Conservation (phyloP, 805 yeast genomes). For the Metschnikowia cubensis region DNA sequence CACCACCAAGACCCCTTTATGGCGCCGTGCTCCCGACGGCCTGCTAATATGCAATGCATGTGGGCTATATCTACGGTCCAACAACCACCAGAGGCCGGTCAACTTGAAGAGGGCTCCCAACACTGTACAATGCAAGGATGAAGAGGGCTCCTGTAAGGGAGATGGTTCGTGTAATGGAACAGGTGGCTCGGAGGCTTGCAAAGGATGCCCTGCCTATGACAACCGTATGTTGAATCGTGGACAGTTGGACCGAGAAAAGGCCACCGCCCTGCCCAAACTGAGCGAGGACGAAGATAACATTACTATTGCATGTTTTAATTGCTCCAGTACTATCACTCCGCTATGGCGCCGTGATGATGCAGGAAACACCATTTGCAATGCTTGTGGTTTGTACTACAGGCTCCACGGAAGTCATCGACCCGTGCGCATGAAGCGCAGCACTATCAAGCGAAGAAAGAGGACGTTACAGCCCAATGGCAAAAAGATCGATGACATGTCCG, state of each 20-base stretch:
- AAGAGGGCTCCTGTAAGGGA: slow-evolving; percentile 63
- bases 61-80: slow-evolving; percentile 55
- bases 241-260: background rate
- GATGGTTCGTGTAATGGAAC: slow-evolving; percentile 84
- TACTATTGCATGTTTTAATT: slow-evolving; percentile 77
- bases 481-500: background rate
- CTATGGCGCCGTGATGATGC: slow-evolving; percentile 79
- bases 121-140: slow-evolving; percentile 39
- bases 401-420: slow-evolving; percentile 79
- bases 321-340: slow-evolving; percentile 83
- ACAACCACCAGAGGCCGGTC: slow-evolving; percentile 63
- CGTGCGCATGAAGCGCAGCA: slow-evolving; percentile 63
- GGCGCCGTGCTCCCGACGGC: slow-evolving; percentile 58
- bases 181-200: slow-evolving; percentile 77
- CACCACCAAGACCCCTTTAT: slow-evolving; percentile 52
- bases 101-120: slow-evolving; percentile 58
- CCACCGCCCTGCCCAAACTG: slow-evolving; percentile 9
- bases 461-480: slow-evolving; percentile 12
- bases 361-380: slow-evolving; percentile 84
- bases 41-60: slow-evolving; percentile 57
- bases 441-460: slow-evolving; percentile 73
- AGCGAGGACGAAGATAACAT: slow-evolving; percentile 35
- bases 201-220: slow-evolving; percentile 80
- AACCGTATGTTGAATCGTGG: slow-evolving; percentile 48
- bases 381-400: slow-evolving; percentile 76